Conservation (phyloP, 768 basidiomycete species). For the Floccularia luteovirens region DNA sequence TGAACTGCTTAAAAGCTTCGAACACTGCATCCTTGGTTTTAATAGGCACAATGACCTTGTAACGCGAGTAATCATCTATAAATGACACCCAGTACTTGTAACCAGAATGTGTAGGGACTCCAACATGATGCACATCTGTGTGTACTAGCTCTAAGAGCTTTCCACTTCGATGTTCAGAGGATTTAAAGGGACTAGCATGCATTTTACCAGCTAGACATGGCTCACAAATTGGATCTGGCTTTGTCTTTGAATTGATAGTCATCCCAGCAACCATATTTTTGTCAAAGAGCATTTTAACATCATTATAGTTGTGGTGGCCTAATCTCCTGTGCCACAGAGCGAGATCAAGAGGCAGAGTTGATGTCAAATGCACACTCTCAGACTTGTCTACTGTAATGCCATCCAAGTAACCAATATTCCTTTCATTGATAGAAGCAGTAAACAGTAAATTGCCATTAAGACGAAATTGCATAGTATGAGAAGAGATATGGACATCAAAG, state of each 20-base stretch:
- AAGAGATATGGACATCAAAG: not conserved
- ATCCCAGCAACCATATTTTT: conserved; percentile 9
- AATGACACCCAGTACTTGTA: conserved; percentile 7
- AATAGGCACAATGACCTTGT: conserved; percentile 2
- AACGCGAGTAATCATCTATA: conserved; percentile 5
- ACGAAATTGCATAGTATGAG: not conserved
- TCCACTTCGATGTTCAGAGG: not conserved
- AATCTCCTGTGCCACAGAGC: conserved; percentile 20
- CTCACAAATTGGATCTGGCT: conserved; percentile 15
- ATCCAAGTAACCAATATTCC: conserved; percentile 6
- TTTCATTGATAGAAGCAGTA: conserved; percentile 3
- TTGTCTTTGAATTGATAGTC: conserved; percentile 5
- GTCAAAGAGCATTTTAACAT: conserved; percentile 5
- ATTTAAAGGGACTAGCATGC: conserved; percentile 11
- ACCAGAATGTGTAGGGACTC: not conserved
- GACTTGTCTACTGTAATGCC: conserved; percentile 5
- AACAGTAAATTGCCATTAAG: conserved; percentile 2
- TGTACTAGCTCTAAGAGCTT: conserved; percentile 2
- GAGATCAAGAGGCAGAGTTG: conserved; percentile 15
- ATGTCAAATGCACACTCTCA: conserved; percentile 8
- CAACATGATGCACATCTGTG: conserved; percentile 1
- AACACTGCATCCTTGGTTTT: conserved; percentile 15
- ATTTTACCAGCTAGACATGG: conserved; percentile 12
- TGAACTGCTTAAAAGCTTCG: conserved; percentile 19
- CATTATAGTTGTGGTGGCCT: conserved; percentile 16